These are phyloP conservation scores for Fraxinus baroniana DNA, from an alignment of 305 asterid species.

Conservation along the genomic window DNA sequence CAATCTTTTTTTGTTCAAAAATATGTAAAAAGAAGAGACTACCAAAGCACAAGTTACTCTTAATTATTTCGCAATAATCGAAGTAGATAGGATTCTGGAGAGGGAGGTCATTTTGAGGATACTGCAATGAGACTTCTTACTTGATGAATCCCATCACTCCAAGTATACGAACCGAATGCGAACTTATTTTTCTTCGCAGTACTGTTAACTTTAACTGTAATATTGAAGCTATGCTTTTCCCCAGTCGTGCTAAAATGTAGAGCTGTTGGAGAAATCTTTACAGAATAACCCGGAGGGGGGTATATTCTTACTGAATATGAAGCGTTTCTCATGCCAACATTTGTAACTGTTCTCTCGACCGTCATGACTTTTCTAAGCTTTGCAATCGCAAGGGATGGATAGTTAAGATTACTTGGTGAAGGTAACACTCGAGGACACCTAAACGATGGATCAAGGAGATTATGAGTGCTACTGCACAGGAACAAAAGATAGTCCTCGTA, in stretches of 20 bases:
- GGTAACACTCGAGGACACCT: conserved; percentile 28
- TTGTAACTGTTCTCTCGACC: conserved; percentile 32
- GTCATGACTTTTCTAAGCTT: background rate
- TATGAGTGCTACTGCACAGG: conserved; percentile 23
- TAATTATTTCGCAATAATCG: background rate
- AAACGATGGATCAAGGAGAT: conserved; percentile 21
- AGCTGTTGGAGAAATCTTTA: conserved; percentile 15
- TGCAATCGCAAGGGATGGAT: conserved; percentile 35
- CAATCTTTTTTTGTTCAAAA: background rate
- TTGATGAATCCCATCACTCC: conserved; percentile 32
- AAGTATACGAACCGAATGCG: conserved; percentile 23
- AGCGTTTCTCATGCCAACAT: conserved; percentile 24
- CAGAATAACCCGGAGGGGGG: conserved; percentile 24
- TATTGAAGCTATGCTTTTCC: conserved; percentile 21
- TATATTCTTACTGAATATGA: conserved; percentile 8
- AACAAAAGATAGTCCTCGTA: conserved; percentile 41
- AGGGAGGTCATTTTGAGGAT: background rate
- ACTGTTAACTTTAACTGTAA: conserved; percentile 14
- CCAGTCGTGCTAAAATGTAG: conserved; percentile 11
- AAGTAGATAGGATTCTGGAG: background rate
- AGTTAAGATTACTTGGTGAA: conserved; percentile 29
- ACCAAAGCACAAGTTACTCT: background rate
- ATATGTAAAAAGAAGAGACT: background rate
- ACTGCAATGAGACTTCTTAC: conserved; percentile 23
- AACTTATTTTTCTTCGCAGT: background rate